Conservation (phyloP, 176 grass and related monocot species). For the Zizania latifolia region DNA sequence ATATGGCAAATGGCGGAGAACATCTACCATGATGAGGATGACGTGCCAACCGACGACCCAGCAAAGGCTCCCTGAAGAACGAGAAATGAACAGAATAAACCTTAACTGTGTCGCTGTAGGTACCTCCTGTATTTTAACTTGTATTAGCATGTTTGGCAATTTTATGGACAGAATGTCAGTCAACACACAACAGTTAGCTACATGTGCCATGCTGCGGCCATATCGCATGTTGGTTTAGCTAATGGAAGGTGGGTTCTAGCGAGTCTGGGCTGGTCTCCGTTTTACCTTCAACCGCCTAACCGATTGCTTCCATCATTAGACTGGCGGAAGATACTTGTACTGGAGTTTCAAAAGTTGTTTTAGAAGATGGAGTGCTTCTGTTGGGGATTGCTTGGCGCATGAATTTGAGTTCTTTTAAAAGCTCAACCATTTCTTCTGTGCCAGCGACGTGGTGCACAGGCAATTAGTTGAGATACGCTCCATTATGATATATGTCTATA, state of each 20-base stretch:
- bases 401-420: too few species aligned
- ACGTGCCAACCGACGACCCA: slow-evolving; percentile 60
- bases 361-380: background rate
- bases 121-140: slow-evolving; percentile 5
- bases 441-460: background rate
- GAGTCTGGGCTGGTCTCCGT: background rate
- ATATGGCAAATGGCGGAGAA: slow-evolving; percentile 99
- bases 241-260: background rate
- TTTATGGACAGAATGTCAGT: slow-evolving; percentile 22
- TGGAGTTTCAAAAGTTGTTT: background rate
- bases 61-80: slow-evolving; percentile 40
- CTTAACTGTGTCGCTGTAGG: slow-evolving; percentile 20
- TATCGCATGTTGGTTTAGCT: background rate
- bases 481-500: background rate
- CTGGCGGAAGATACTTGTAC: background rate
- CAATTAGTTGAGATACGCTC: background rate
- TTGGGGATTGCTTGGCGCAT: background rate
- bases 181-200: slow-evolving; percentile 15
- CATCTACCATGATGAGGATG: slow-evolving; percentile 96
- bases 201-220: too few species aligned
- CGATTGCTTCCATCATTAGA: background rate
- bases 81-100: slow-evolving; percentile 1
- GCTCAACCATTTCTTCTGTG: background rate
- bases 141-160: slow-evolving; percentile 7
- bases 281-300: background rate